Percentiles rank a stretch among this genome's conserved stretches.
These are phyloP conservation scores for Phytophthora pini DNA, from an alignment of 352 stramenopile species.

Conservation along the genomic window DNA sequence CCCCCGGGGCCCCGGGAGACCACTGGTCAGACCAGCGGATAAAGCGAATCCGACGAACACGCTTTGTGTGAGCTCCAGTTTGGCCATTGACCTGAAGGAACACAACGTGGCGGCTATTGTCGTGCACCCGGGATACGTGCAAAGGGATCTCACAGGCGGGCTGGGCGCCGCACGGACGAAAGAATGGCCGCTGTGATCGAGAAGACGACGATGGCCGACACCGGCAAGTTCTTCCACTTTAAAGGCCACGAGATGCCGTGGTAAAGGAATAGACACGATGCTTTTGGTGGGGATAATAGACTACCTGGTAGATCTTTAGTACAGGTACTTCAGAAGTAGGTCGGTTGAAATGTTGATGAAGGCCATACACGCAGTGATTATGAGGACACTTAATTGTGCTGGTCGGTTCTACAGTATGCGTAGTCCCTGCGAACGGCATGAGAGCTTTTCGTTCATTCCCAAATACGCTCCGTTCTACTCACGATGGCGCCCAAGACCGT, in stretches of 20 bases:
- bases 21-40: too few species aligned
- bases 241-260: constrained; percentile 37
- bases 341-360: too few species aligned
- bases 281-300: too few species aligned
- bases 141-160: constrained; percentile 50
- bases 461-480: not conserved
- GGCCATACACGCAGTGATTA: not conserved
- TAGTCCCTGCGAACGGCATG: too few species aligned
- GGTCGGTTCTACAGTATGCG: too few species aligned
- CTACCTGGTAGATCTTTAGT: too few species aligned
- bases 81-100: constrained; percentile 50
- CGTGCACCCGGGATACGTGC: constrained; percentile 60
- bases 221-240: constrained; percentile 58
- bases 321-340: too few species aligned
- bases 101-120: constrained; percentile 52
- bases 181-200: constrained; percentile 43
- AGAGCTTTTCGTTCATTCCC: not conserved
- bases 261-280: too few species aligned
- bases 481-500: constrained; percentile 27
- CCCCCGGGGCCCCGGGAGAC: too few species aligned
- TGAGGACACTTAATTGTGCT: not conserved
- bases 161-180: constrained; percentile 35
- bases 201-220: constrained; percentile 40
- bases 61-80: constrained; percentile 33
- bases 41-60: too few species aligned